Percentiles rank a stretch among this genome's conserved stretches.
Evolutionary conservation across 768 basidiomycete species (phyloP).

Genomic region (Mycena kentingensis): DNA sequence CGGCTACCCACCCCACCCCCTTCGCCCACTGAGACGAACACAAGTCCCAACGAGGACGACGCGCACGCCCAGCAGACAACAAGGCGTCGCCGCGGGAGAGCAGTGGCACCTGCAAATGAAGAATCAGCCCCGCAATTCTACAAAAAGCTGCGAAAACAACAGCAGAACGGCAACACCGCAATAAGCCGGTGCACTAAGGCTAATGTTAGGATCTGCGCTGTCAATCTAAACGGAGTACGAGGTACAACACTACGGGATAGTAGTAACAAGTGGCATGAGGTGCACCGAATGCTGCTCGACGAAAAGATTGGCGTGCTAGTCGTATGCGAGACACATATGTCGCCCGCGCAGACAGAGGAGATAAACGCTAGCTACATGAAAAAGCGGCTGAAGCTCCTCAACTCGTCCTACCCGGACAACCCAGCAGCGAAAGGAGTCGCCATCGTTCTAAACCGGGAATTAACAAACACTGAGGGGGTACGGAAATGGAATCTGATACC

Average conservation of each 20-base stretch:
- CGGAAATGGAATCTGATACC: neutral
- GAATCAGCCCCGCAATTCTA: neutral
- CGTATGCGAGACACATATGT: slow-evolving; percentile 1
- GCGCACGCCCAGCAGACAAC: no score
- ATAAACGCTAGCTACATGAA: slow-evolving; percentile 1
- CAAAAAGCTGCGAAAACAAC: neutral
- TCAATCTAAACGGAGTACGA: slow-evolving; percentile 22
- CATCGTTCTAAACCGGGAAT: neutral
- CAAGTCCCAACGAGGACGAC: no score
- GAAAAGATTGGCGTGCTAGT: slow-evolving; percentile 15
- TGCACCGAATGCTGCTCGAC: slow-evolving; percentile 15
- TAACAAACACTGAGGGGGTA: slow-evolving; percentile 1
- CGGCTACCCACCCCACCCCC: neutral
- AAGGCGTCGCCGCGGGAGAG: no score
- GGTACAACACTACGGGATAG: neutral
- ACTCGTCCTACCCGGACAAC: neutral
- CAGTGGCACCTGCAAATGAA: neutral
- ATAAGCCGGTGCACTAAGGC: slow-evolving; percentile 4
- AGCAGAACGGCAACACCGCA: neutral
- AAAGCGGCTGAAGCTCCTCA: neutral
- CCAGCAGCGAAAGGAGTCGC: slow-evolving; percentile 4
- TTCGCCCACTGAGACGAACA: no score
- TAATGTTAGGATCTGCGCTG: neutral
- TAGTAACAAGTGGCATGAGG: slow-evolving; percentile 16
- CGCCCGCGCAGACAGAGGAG: neutral